Evolutionary conservation across 75 land plant genomes (phyloP).

Genomic region (Isoetes taiwanensis): DNA sequence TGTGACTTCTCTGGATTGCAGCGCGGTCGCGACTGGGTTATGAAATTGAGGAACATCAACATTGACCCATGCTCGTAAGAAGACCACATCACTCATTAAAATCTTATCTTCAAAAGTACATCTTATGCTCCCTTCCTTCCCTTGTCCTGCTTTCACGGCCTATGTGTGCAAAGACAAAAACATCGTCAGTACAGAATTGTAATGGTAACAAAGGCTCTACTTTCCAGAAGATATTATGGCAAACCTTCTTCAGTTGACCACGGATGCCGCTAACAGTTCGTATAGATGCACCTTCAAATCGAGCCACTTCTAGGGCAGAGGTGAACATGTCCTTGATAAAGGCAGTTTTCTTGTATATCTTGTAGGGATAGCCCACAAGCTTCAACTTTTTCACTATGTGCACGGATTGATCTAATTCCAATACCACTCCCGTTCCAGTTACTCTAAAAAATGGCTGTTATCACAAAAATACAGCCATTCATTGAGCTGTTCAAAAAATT

Average conservation of each 20-base stretch:
- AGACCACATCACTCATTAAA: constrained; percentile 86
- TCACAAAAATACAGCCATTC: not conserved
- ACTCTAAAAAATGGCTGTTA: constrained; percentile 75
- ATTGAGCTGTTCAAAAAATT: too few relatives aligned
- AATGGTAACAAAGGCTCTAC: not conserved
- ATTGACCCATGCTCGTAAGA: constrained; percentile 76
- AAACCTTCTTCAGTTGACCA: constrained; percentile 97
- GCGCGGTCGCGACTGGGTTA: constrained; percentile 73
- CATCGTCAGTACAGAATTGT: not conserved
- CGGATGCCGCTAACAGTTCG: constrained; percentile 96
- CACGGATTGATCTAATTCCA: constrained; percentile 76
- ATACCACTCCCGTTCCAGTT: constrained; percentile 63
- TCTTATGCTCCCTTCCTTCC: constrained; percentile 81
- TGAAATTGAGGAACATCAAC: constrained; percentile 76
- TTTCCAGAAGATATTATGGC: not conserved
- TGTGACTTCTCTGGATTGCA: constrained; percentile 55
- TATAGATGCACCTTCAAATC: constrained; percentile 83
- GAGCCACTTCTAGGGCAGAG: constrained; percentile 90
- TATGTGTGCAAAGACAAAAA: constrained; percentile 10
- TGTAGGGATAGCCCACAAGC: constrained; percentile 81
- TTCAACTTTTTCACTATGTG: constrained; percentile 81
- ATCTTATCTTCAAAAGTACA: constrained; percentile 98
- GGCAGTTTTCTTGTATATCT: constrained; percentile 94
- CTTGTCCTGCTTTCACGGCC: constrained; percentile 87
- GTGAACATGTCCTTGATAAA: constrained; percentile 93